Evolutionary conservation across 2,329 filamentous ascomycete species (phyloP), one percentile per base, ranked within the genome.

Genomic region (Arthroderma sp.): DNA sequence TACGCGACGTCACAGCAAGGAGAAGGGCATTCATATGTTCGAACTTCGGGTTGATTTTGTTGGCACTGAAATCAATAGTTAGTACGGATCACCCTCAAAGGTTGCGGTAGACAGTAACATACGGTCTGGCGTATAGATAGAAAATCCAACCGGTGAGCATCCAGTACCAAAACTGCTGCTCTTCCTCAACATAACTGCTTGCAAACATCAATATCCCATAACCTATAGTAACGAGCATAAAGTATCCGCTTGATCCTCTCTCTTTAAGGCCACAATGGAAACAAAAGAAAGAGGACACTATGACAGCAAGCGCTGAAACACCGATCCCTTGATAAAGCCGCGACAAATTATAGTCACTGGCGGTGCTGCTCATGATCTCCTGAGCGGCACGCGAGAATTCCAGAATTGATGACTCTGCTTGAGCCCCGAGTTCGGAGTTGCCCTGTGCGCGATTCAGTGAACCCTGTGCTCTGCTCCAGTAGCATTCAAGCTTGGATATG

Each of bases 111-210:
- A 45, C 8, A 31, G 32, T 29, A 42, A 44, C 48, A 46, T 49
- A 57, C 48, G 56, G 59, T 51, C 51, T 63, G 34, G 68, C 50
- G 52, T 70, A 68, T 8, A 78, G 59, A 47, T 68, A 68, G 45
- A 69, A 60, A 38, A 71, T 63, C 63, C 65, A 70, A 29, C 60
- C 65, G 11, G 61, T 61, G 0, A 81, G 75, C 1, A 78, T 66
- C 87, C 89, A 96, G 64, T 98, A 96, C 91, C 91, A 98, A 60
- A 94, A 95, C 53, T 96, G 86, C 41, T 98, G 91, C 61, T 98
- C 91, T 65, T 98, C 91, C 63, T 98, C 91, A 2, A 98, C 86
- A 61, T 91, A 98, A 57, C 88, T 96, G 60, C 85, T 94, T 6
- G 88, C 89, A 64, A 96, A 96, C 88, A 96, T 96, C 78, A 95